Evolutionary conservation across 352 stramenopile genomes (phyloP), one percentile per base, ranked within the genome.

Genomic region (Phytophthora aleatoria): DNA sequence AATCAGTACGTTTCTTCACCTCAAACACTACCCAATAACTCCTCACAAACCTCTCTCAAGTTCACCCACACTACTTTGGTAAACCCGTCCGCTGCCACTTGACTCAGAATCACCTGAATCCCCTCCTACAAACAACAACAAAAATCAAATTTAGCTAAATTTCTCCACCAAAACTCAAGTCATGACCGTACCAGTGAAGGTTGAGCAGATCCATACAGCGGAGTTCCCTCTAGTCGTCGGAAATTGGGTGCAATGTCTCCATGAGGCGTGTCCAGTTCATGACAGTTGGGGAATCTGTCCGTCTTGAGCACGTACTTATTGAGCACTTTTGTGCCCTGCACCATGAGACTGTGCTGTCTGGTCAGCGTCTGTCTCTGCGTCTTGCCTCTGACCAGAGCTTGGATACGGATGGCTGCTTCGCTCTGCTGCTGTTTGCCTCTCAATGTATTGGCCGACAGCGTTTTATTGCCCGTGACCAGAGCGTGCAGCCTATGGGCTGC

Each of bases 231-330:
- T n/a, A 95, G 48, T 5, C 87, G 79, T 26, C 87, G 67, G 67
- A 95, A 94, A 50, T 95, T 95, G 7, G 87, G 85, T 2, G 83
- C 85, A 42, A 81, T 79, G 15, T 90, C 83, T 36, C 83, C 87
- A 44, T 90, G 41, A 3, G 73, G 68, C 0, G 83, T 92, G 43
- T 81, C 51, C 13, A 95, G 69, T 31, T 87, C 83, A 51, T 94
- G 85, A 53, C 85, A 91, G 50, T 93, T 82, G 3, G 87, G 85
- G 63, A 94, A 91, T 1, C 85, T 73, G 59, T 95, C 87, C 24
- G 69, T 79, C 73, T 94, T 95, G 53, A 95, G 79, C 57, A 95
- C 82, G 47, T 94, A 95, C 55, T 93, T 91, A 41, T 87, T 87
- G 12, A 95, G 57, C 27, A 95, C 83, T 72, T 92, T 92, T 16